phyloP scores from a whole-genome alignment of 176 grass and related monocot species.

The Themeda triandra region DNA sequence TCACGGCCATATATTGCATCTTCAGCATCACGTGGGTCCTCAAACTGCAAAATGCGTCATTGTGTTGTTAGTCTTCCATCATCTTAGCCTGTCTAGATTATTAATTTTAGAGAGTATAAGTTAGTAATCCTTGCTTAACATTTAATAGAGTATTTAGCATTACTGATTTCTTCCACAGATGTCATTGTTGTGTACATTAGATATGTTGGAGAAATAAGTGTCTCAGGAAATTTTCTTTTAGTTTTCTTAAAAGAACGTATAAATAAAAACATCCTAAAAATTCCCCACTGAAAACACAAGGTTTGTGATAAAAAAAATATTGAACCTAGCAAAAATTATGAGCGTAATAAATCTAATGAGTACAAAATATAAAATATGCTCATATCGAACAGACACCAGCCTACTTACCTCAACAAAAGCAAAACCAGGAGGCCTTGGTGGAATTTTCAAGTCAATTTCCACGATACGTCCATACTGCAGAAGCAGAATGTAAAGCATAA shows the following conservation, averaged over 20 bases:
- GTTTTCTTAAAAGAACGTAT: not conserved
- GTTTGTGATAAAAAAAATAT: not conserved
- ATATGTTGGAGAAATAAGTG: not conserved
- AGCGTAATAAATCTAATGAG: not conserved
- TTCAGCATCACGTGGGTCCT: slow-evolving; percentile 90
- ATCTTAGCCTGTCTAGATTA: not conserved
- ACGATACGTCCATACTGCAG: slow-evolving; percentile 88
- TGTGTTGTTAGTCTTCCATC: not conserved
- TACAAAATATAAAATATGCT: not conserved
- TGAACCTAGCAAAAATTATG: not conserved
- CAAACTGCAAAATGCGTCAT: slow-evolving; percentile 61
- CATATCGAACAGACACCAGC: not conserved
- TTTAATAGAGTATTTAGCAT: not conserved
- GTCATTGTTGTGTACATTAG: not conserved
- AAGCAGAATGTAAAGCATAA: slow-evolving; percentile 21
- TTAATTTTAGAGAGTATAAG: not conserved
- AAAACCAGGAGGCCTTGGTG: slow-evolving; percentile 93
- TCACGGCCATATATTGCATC: slow-evolving; percentile 83
- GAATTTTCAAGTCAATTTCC: slow-evolving; percentile 94
- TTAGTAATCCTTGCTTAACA: not conserved
- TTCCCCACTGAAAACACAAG: not conserved
- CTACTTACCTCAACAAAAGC: slow-evolving; percentile 87
- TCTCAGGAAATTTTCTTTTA: not conserved
- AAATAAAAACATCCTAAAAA: not conserved
- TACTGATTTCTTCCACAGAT: not conserved